These are phyloP conservation scores for Volutella citrinella DNA, from an alignment of 2,329 filamentous ascomycete species.

Conservation along the genomic window DNA sequence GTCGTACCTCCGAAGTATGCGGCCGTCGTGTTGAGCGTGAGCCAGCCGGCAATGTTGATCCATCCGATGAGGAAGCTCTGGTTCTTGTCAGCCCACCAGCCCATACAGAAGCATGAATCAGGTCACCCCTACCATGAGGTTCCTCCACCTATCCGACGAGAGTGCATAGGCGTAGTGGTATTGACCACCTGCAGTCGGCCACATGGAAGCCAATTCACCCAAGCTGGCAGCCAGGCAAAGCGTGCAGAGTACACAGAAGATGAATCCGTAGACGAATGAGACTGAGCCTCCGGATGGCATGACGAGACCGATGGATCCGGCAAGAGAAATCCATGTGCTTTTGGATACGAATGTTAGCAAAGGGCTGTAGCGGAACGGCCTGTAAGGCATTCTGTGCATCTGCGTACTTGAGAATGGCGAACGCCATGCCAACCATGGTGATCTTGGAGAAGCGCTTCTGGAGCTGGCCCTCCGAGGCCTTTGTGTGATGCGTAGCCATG, in stretches of 20 bases:
- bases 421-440: constrained; percentile 33
- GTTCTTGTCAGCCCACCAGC: constrained; percentile 2
- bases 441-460: constrained; percentile 22
- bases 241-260: constrained; percentile 24
- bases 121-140: constrained; percentile 26
- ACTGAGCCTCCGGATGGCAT: constrained; percentile 41
- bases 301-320: constrained; percentile 41
- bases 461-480: constrained; percentile 17
- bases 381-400: neutral
- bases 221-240: constrained; percentile 17
- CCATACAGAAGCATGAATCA: too few relatives aligned
- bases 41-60: constrained; percentile 44
- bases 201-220: constrained; percentile 18
- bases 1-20: constrained; percentile 40
- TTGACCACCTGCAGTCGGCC: constrained; percentile 27
- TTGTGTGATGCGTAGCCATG: too few relatives aligned
- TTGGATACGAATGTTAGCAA: constrained; percentile 5
- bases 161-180: constrained; percentile 43
- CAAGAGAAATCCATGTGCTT: constrained; percentile 34
- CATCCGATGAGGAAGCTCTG: constrained; percentile 43
- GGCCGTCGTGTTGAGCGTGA: constrained; percentile 41
- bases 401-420: constrained; percentile 41
- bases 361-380: too few relatives aligned
- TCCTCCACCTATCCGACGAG: constrained; percentile 37
- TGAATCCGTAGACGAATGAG: constrained; percentile 37